Conservation (phyloP, 2,329 filamentous ascomycete genomes). For the Emergomyces orientalis region DNA sequence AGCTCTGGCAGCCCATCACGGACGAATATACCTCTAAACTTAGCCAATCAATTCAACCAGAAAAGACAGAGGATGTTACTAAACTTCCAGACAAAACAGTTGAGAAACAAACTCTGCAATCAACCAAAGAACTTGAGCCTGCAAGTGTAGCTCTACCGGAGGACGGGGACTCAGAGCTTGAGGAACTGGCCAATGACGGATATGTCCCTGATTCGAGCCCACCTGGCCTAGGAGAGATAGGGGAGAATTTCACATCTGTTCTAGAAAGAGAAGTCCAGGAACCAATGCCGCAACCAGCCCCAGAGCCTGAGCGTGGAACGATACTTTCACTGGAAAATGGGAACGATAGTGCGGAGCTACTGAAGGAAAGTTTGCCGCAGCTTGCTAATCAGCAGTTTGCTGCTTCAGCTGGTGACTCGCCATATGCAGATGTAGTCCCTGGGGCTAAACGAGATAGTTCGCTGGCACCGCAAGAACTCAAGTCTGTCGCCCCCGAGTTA, state of each 20-base stretch:
- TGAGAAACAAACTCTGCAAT: not conserved
- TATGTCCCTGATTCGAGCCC: constrained; percentile 11
- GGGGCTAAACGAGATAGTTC: not conserved
- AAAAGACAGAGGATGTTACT: not conserved
- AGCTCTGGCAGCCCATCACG: not conserved
- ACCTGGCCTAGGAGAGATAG: constrained; percentile 15
- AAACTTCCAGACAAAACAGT: not conserved
- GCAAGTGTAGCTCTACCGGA: not conserved
- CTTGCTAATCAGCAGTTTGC: not conserved
- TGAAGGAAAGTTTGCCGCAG: not conserved
- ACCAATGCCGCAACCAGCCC: too few species aligned
- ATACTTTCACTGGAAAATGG: not conserved
- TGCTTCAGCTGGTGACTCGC: not conserved
- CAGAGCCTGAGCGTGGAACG: not conserved
- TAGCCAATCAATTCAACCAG: not conserved
- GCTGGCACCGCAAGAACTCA: not conserved
- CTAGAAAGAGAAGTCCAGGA: not conserved
- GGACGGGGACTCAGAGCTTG: not conserved
- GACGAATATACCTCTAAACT: not conserved
- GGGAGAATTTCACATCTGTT: not conserved
- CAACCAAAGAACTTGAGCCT: not conserved
- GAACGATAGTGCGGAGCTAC: constrained; percentile 5
- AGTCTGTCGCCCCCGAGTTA: not conserved
- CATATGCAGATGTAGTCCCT: not conserved
- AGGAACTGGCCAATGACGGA: not conserved